A percentile compares a stretch with the other conserved stretches of the same genome.
phyloP scores from a whole-genome alignment of 371 early-diverging fungal species.

The Lichtheimia ornata region DNA sequence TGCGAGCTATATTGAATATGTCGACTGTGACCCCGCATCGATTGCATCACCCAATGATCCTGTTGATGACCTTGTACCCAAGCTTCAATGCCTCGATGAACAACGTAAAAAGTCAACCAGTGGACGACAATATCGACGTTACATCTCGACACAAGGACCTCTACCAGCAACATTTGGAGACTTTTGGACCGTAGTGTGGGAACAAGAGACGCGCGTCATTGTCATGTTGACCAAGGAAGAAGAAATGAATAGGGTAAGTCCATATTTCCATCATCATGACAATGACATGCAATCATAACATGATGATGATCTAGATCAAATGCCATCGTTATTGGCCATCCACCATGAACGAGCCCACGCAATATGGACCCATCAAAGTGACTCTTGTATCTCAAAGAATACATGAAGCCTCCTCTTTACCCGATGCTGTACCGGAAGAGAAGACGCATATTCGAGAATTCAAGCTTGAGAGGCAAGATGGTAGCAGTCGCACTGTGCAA shows the following conservation, averaged over 20 bases:
- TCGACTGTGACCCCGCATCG: conserved; percentile 18
- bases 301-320: conserved; percentile 37
- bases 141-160: conserved; percentile 91
- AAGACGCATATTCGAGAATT: conserved; percentile 26
- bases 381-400: conserved; percentile 26
- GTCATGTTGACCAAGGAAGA: conserved; percentile 90
- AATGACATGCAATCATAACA: background rate
- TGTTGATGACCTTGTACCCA: conserved; percentile 12
- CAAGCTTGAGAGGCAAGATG: conserved; percentile 9
- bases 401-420: conserved; percentile 12
- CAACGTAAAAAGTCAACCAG: conserved; percentile 11
- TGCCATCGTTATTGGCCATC: conserved; percentile 83
- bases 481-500: conserved; percentile 50
- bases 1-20: conserved; percentile 56
- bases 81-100: conserved; percentile 21
- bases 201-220: conserved; percentile 72
- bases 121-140: conserved; percentile 38
- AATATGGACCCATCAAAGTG: conserved; percentile 44
- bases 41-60: conserved; percentile 9
- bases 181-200: conserved; percentile 93
- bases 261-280: background rate
- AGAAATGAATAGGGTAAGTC: conserved; percentile 72
- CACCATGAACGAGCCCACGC: conserved; percentile 23
- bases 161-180: conserved; percentile 78
- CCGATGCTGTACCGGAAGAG: conserved; percentile 22